Evolutionary conservation across 1,284 basidiomycete species (phyloP), one percentile per base, ranked within the genome.

Genomic region (Amylostereum areolatum): DNA sequence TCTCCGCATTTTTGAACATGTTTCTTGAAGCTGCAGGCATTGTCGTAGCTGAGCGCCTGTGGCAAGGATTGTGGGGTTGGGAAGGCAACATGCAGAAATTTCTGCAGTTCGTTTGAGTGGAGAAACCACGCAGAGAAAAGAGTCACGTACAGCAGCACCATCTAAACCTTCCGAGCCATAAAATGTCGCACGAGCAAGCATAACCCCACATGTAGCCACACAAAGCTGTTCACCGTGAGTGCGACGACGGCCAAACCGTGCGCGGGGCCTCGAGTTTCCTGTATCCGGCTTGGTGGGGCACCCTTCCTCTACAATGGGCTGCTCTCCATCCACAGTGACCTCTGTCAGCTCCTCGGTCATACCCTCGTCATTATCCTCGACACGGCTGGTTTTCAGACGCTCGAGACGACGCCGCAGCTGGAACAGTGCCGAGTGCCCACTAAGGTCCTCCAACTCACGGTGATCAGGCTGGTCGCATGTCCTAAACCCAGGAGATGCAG

Each of bases 171-270:
- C 65, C 0, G 64, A 44, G n/a, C n/a, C n/a, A n/a, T n/a, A n/a
- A n/a, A n/a, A n/a, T n/a, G n/a, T n/a, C n/a, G n/a, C n/a, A n/a
- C n/a, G 58, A 59, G 46, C 52, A 64, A 37, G 65, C 53, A 6
- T 62, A 64, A 69, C 43, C 7, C 60, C 55, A 55, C 63, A 59
- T 33, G 60, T 49, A 37, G 48, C 50, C 35, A 63, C 64, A 50
- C 57, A 37, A 3, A 66, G 47, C 49, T 64, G 56, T 44, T 68
- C 62, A 44, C 65, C 68, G 47, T 68, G 64, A 5, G 65, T 66
- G 2, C 62, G 52, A 0, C 56, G 49, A 1, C 56, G 50, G 2
- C 56, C 56, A 47, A 67, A 65, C 11, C 41, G 47, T 1, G 60
- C 60, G 11, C 54, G 52, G 0, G 60, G 31, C 29, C 50, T 55